Percentiles rank a stretch among this genome's conserved stretches.
Conservation (phyloP, 2,329 filamentous ascomycete genomes). For the Alternaria rosae region DNA sequence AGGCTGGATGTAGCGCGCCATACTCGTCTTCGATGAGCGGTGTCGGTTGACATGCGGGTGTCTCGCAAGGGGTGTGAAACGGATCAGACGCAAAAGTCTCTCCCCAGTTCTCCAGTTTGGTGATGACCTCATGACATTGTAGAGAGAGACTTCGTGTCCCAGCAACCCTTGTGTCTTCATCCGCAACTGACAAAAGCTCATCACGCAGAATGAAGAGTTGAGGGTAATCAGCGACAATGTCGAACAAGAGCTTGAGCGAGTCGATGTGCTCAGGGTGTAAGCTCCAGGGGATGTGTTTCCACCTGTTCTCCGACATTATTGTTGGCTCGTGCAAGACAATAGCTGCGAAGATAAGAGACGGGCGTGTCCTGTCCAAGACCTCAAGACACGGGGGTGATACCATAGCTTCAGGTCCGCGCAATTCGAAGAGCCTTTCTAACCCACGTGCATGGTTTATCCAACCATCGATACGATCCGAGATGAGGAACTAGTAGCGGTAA, state of each 20-base stretch:
- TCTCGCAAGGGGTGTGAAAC: background rate
- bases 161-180: background rate
- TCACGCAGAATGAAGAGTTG: background rate
- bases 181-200: background rate
- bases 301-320: background rate
- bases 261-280: slow-evolving; percentile 1
- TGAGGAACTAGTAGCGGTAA: background rate
- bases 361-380: slow-evolving; percentile 1
- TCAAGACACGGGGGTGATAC: background rate
- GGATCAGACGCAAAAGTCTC: background rate
- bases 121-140: background rate
- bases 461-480: slow-evolving; percentile 1
- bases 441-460: slow-evolving; percentile 7
- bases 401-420: slow-evolving; percentile 2
- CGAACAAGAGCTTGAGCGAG: slow-evolving; percentile 1
- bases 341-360: slow-evolving; percentile 2
- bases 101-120: background rate
- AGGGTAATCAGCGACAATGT: slow-evolving; percentile 3
- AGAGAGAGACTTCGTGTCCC: background rate
- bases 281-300: slow-evolving; percentile 1
- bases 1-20: background rate
- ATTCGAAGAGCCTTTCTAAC: background rate
- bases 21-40: background rate
- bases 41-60: background rate
- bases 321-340: slow-evolving; percentile 4